A percentile compares a stretch with the other conserved stretches of the same genome.
phyloP scores from a whole-genome alignment of 2,329 filamentous ascomycete genomes.

The Monilinia vaccinii-corymbosi region DNA sequence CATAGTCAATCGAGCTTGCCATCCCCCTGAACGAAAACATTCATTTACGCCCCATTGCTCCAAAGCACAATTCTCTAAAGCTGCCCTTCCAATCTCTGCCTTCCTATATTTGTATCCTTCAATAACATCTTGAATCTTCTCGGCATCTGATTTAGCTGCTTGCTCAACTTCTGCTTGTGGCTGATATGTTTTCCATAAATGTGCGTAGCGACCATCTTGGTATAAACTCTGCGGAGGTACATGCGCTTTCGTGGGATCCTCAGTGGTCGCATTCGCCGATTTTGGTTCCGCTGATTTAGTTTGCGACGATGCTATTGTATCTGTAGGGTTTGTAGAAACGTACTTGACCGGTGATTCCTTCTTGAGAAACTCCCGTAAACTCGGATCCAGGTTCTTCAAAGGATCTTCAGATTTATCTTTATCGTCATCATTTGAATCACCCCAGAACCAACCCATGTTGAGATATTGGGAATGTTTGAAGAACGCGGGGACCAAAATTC shows the following conservation, averaged over 20 bases:
- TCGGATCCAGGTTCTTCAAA: conserved; percentile 53
- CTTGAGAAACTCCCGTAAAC: conserved; percentile 55
- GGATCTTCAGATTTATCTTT: conserved; percentile 37
- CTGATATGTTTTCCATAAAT: conserved; percentile 88
- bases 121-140: conserved; percentile 71
- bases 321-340: conserved; percentile 18
- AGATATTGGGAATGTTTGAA: not conserved
- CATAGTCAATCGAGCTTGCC: conserved; percentile 63
- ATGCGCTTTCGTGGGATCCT: conserved; percentile 12
- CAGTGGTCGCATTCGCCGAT: conserved; percentile 10
- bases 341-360: conserved; percentile 53
- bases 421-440: conserved; percentile 19
- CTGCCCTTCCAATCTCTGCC: conserved; percentile 66
- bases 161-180: conserved; percentile 62
- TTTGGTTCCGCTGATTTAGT: conserved; percentile 3
- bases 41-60: conserved; percentile 76
- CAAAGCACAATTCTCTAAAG: conserved; percentile 85
- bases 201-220: conserved; percentile 65
- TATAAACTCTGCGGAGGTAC: conserved; percentile 43
- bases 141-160: conserved; percentile 63
- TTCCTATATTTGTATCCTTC: conserved; percentile 79
- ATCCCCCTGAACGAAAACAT: conserved; percentile 69
- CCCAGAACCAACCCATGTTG: conserved; percentile 31
- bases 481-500: conserved; percentile 1
- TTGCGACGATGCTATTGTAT: conserved; percentile 10